Evolutionary conservation across 768 basidiomycete genomes (phyloP), one percentile per base, ranked within the genome.

Genomic region (Multifurca ochricompacta): DNA sequence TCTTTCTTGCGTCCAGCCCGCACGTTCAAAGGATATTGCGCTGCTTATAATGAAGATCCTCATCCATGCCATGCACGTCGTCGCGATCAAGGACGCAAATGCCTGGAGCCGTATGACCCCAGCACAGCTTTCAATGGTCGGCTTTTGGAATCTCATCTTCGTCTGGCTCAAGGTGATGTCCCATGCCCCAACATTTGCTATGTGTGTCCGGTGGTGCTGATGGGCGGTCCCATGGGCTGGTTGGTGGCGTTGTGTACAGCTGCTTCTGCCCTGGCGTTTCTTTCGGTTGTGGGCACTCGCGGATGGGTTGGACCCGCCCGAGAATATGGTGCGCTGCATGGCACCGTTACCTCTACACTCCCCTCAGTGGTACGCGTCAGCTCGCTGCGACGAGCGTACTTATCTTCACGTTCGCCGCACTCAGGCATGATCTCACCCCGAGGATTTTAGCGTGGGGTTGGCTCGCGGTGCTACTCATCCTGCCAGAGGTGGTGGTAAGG

Each of bases 91-190:
- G 68, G 91, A 95, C 59, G 73, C 77, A 0, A 80, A 79, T 43
- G 87, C 88, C 1, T 97, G 94, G 95, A 60, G 66, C 4, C 88
- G 87, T 4, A 79, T 85, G 62, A 78, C 81, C 0, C 85, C 92
- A 0, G 79, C 84, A 7, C 78, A 97, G 65, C 76, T 98, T 19
- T 82, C 82, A 62, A 87, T 96, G 87, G 81, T 97, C 42, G 93
- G 95, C 0, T 94, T 96, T 64, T 98, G 94, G 95, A 97, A 95
- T 65, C 75, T 98, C 43, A 87, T 95, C 25, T 74, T 97, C 30
- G 89, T 97, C 1, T 98, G 95, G 96, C 73, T 98, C 2, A 98
- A 98, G 80, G 94, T 91, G n/a, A n/a, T n/a, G n/a, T n/a, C n/a
- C n/a, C n/a, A 62, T 14, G 76, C 60, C 25, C 3, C 36, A 8